Conservation (phyloP, 192 early-diverging fungal species). For the Jimgerdemannia lactiflua region DNA sequence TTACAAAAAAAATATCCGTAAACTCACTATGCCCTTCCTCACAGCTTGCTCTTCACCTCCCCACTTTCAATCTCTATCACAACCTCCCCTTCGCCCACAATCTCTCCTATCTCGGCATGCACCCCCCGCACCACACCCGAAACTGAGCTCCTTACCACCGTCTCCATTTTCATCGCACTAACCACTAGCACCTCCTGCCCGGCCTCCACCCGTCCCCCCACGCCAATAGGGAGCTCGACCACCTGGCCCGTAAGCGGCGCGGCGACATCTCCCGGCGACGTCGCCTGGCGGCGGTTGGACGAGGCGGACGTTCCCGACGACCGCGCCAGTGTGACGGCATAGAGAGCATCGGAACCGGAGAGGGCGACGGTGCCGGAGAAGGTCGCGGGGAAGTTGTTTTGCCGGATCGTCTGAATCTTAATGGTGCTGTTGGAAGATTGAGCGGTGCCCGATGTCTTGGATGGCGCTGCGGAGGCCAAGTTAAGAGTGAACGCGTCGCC, state of each 20-base stretch:
- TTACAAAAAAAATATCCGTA: no score
- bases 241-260: slow-evolving; percentile 28
- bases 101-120: slow-evolving; percentile 21
- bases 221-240: slow-evolving; percentile 22
- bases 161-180: slow-evolving; percentile 39
- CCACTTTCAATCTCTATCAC: slow-evolving; percentile 13
- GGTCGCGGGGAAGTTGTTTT: slow-evolving; percentile 24
- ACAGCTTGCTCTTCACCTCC: neutral
- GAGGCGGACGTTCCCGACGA: slow-evolving; percentile 12
- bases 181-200: slow-evolving; percentile 29
- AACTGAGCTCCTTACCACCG: slow-evolving; percentile 18
- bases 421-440: slow-evolving; percentile 5
- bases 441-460: neutral
- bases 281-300: slow-evolving; percentile 14
- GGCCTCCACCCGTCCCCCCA: slow-evolving; percentile 14
- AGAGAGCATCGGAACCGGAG: neutral
- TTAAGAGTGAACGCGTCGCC: slow-evolving; percentile 26
- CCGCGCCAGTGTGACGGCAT: slow-evolving; percentile 13
- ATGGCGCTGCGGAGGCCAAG: neutral
- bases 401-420: slow-evolving; percentile 17
- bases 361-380: slow-evolving; percentile 7
- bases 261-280: slow-evolving; percentile 10
- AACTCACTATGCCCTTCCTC: no score
- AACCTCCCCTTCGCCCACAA: slow-evolving; percentile 31
- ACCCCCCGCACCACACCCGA: slow-evolving; percentile 11